Conservation (phyloP, 345 rosid genomes). For the Sonneratia caseolaris region DNA sequence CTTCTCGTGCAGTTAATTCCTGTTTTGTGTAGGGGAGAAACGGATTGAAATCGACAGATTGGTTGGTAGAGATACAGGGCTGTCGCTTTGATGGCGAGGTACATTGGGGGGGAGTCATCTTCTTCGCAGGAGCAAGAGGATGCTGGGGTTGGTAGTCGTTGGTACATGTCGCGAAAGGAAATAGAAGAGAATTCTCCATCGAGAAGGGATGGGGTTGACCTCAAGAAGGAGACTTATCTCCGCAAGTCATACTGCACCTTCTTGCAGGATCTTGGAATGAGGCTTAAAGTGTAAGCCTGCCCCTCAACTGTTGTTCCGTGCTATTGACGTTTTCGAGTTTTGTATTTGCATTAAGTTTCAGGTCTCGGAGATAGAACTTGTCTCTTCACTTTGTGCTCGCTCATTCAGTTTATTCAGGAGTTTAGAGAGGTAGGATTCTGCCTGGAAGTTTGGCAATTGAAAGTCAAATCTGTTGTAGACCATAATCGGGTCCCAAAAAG, state of each 20-base stretch:
- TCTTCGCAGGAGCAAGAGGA: constrained; percentile 13
- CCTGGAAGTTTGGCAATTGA: background rate
- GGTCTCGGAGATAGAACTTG: background rate
- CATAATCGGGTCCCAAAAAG: no score
- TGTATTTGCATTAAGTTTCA: background rate
- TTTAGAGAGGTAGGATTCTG: background rate
- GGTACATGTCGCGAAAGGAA: constrained; percentile 88
- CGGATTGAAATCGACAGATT: background rate
- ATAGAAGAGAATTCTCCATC: constrained; percentile 89
- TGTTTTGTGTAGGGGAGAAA: background rate
- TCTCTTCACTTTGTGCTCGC: background rate
- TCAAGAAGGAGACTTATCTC: constrained; percentile 85
- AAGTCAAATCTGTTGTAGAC: background rate
- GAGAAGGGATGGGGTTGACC: constrained; percentile 76
- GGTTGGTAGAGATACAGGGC: background rate
- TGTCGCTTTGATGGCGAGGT: constrained; percentile 13
- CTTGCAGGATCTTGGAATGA: constrained; percentile 96
- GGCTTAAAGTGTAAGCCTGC: constrained; percentile 81
- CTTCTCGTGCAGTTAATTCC: background rate
- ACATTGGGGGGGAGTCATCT: constrained; percentile 9
- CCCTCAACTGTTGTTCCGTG: background rate
- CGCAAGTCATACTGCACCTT: constrained; percentile 96
- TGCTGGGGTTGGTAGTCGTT: constrained; percentile 26
- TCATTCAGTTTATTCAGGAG: background rate
- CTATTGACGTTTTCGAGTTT: background rate